Percentiles rank a stretch among this genome's conserved stretches.
Evolutionary conservation across 2,329 filamentous ascomycete genomes (phyloP).

Genomic region (Cercospora zeina): DNA sequence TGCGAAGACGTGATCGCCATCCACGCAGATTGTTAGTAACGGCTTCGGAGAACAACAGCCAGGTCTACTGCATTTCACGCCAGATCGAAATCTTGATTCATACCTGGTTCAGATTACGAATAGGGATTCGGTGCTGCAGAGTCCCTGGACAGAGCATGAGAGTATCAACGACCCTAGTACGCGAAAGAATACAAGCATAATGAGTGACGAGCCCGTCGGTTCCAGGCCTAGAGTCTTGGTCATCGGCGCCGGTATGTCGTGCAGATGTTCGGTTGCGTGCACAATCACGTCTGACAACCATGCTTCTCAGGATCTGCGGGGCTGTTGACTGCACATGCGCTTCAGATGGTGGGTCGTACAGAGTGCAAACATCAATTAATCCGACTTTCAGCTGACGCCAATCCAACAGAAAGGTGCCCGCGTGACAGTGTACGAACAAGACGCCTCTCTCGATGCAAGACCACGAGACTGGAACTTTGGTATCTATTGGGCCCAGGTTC

Average conservation of each 20-base stretch:
- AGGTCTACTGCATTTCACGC: background rate
- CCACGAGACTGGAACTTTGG: conserved; percentile 28
- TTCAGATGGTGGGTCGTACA: conserved; percentile 23
- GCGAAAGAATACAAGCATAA: background rate
- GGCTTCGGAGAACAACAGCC: background rate
- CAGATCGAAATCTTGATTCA: background rate
- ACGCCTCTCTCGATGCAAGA: conserved; percentile 22
- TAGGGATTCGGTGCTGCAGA: background rate
- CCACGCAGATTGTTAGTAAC: background rate
- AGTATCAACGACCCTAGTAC: background rate
- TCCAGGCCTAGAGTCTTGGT: conserved; percentile 21
- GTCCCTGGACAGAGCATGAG: background rate
- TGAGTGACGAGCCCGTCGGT: conserved; percentile 11
- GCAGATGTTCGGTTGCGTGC: conserved; percentile 6
- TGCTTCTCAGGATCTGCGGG: conserved; percentile 23
- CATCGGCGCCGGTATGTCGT: conserved; percentile 23
- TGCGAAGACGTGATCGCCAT: background rate
- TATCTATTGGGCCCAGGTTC: conserved; percentile 28
- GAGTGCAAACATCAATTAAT: background rate
- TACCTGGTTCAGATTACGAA: background rate
- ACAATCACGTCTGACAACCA: conserved; percentile 13
- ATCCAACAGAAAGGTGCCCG: conserved; percentile 22
- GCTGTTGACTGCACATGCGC: conserved; percentile 26
- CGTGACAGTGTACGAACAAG: conserved; percentile 27
- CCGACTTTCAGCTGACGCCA: background rate